Base-by-base conservation (phyloP, 352 stramenopile species). In the Pythium rishiriense region DNA sequence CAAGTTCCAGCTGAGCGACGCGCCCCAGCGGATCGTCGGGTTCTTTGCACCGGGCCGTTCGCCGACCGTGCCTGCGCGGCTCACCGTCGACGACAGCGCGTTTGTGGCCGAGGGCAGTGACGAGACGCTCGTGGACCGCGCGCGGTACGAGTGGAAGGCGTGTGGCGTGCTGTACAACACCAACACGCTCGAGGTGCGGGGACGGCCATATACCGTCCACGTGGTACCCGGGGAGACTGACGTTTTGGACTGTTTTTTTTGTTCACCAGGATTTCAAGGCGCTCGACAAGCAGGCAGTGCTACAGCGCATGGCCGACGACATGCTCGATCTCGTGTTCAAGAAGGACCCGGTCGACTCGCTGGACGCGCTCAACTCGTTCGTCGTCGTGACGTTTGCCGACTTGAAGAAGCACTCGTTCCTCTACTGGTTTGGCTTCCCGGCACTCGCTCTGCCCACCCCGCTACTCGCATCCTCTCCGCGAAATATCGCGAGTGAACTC, bases 391-490 rank as follows among this genome's bases (percentile, higher is more conserved):
- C 85, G 6, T 98, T 97, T 69, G 93, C 93, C 15, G 94, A 98
- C 58, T 68, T 98, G 24, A 98, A 98, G 75, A 90, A 85, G 54
- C 93, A 98, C 68, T 85, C 79, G 66, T 98, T 97, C 67, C 61
- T 97, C 41, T 98, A 98, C 70, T 98, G 94, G 91, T 97, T 97
- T 47, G 90, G 78, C 8, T 98, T 98, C 58, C 91, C 93, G 19
- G 91, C 88, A 8, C 58, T 97, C 8, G 77, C 74, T 14, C 76
- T 79, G 17, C 62, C 72, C 1, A 49, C 58, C 7, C 31, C 81
- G 15, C 81, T 87, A 31, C 50, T 80, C 24, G 76, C 73, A 33
- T 66, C 57, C 28, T 26, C 65, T 8, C 64, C 78, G 4, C 26
- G 53, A 10, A 21, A 52, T 1, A 78, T 85, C 2, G 51, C 57